A percentile compares a stretch with the other conserved stretches of the same genome.
phyloP scores from a whole-genome alignment of 2,329 filamentous ascomycete genomes.

The Pseudocercospora cruenta region DNA sequence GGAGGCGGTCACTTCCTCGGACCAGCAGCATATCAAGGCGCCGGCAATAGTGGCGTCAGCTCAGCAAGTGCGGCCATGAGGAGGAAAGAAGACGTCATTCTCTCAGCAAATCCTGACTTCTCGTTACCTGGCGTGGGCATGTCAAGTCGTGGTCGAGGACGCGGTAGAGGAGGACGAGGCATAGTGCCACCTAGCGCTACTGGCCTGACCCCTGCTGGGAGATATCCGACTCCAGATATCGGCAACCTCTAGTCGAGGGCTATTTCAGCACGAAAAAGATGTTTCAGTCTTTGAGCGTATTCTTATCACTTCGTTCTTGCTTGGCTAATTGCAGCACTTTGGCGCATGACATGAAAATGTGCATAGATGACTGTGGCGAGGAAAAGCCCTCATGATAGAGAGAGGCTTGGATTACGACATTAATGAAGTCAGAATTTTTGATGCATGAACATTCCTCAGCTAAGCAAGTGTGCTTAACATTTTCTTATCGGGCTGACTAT shows the following conservation, averaged over 20 bases:
- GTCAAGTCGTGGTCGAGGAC: slow-evolving; percentile 39
- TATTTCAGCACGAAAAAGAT: background rate
- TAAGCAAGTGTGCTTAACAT: too few relatives aligned
- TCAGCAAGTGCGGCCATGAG: slow-evolving; percentile 47
- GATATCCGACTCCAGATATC: slow-evolving; percentile 36
- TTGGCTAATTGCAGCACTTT: background rate
- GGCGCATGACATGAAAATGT: background rate
- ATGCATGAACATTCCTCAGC: background rate
- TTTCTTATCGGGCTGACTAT: background rate
- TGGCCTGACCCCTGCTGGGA: slow-evolving; percentile 36
- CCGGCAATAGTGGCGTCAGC: slow-evolving; percentile 17
- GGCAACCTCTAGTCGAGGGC: background rate
- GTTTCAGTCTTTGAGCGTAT: too few relatives aligned
- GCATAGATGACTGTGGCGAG: background rate
- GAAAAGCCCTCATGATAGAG: background rate
- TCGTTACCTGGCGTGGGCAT: slow-evolving; percentile 60
- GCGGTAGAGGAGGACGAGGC: slow-evolving; percentile 35
- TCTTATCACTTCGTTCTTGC: background rate
- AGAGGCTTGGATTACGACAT: background rate
- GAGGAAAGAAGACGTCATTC: slow-evolving; percentile 69
- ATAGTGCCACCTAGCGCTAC: slow-evolving; percentile 29
- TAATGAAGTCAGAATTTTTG: background rate
- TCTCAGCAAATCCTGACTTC: slow-evolving; percentile 86
- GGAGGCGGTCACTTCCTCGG: slow-evolving; percentile 30
- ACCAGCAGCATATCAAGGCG: slow-evolving; percentile 41